Percentiles rank a stretch among this genome's conserved stretches.
phyloP scores from a whole-genome alignment of 805 yeast species.

The Ogataea nonfermentans region DNA sequence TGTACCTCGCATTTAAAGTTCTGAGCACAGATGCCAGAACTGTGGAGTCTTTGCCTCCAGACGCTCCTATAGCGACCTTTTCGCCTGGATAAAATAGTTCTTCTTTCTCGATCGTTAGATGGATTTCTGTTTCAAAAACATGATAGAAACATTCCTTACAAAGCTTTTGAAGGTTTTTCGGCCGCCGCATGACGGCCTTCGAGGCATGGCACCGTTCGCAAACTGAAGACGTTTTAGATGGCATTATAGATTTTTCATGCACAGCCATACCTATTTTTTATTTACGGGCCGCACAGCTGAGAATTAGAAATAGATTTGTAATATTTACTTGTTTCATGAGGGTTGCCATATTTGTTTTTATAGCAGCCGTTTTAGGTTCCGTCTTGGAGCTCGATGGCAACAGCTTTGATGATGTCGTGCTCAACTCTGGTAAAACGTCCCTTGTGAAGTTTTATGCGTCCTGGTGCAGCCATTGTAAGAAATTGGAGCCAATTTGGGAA shows the following conservation, averaged over 20 bases:
- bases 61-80: constrained; percentile 93
- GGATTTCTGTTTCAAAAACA: constrained; percentile 94
- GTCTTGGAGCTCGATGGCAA: constrained; percentile 45
- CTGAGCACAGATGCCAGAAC: constrained; percentile 88
- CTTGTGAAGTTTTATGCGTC: constrained; percentile 74
- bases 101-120: constrained; percentile 74
- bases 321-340: constrained; percentile 3
- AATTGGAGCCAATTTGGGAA: constrained; percentile 49
- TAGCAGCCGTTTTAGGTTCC: constrained; percentile 3
- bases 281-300: constrained; percentile 2
- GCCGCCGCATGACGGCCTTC: constrained; percentile 86
- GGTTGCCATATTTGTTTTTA: constrained; percentile 2
- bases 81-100: constrained; percentile 78
- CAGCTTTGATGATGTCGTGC: constrained; percentile 54
- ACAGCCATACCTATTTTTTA: too few species aligned
- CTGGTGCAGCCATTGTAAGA: constrained; percentile 72
- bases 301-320: neutral
- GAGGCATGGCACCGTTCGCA: constrained; percentile 84
- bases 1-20: constrained; percentile 79
- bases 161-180: constrained; percentile 84
- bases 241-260: constrained; percentile 1
- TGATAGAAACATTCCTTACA: constrained; percentile 88
- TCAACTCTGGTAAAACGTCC: constrained; percentile 64
- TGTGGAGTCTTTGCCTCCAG: constrained; percentile 98
- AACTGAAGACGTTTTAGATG: constrained; percentile 40